A percentile compares a stretch with the other conserved stretches of the same genome.
Evolutionary conservation across 129 eudicot genomes (phyloP).

Genomic region (Escallonia rubra): DNA sequence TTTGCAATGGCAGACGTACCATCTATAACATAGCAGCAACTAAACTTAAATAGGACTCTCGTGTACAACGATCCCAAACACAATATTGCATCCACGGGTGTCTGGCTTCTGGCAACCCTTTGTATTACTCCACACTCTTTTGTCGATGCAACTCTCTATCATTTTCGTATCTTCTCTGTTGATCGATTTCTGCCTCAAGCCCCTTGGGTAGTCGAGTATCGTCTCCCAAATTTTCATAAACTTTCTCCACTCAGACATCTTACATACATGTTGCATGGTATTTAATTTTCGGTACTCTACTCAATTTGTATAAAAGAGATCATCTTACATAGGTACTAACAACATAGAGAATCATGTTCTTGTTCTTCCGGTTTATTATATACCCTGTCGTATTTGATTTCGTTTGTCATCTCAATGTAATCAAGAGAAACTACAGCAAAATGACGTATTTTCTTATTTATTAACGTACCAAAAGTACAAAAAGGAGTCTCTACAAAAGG

Average conservation of each 20-base stretch:
- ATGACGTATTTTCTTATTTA: no score
- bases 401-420: neutral
- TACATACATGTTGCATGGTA: neutral
- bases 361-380: neutral
- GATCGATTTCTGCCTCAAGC: conserved; percentile 27
- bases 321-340: no score
- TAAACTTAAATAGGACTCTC: neutral
- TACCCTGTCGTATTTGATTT: neutral
- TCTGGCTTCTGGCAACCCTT: conserved; percentile 15
- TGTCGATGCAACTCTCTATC: conserved; percentile 29
- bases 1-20: neutral
- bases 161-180: conserved; percentile 18
- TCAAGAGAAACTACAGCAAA: neutral
- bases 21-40: neutral
- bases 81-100: conserved; percentile 9
- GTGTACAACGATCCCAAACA: conserved; percentile 17
- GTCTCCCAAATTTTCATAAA: conserved; percentile 43
- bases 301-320: no score
- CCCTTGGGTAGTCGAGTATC: conserved; percentile 45
- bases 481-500: no score
- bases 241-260: neutral
- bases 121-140: conserved; percentile 24
- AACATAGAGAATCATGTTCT: neutral
- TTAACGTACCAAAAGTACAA: no score
- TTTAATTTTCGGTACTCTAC: no score